Conservation (phyloP, 2,329 filamentous ascomycete genomes). For the Plectosphaerella cucumerina region DNA sequence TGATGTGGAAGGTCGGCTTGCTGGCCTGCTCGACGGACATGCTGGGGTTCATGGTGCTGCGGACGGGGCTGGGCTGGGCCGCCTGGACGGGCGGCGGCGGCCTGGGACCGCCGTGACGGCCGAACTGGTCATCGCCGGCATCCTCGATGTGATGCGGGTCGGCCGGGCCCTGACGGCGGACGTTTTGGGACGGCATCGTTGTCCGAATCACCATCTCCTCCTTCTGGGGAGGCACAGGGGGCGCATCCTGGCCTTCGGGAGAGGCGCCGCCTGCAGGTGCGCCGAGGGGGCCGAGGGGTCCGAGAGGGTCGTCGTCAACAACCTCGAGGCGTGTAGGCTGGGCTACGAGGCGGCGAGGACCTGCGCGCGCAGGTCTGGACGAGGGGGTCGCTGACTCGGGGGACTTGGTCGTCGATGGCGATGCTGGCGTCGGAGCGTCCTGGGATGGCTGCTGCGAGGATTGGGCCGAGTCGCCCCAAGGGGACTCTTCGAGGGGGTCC, state of each 20-base stretch:
- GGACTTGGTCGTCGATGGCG: conserved; percentile 21
- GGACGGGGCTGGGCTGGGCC: conserved; percentile 46
- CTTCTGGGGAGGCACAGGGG: conserved; percentile 66
- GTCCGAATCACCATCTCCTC: conserved; percentile 60
- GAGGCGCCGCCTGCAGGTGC: conserved; percentile 32
- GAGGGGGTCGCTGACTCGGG: conserved; percentile 21
- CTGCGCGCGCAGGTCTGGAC: conserved; percentile 39
- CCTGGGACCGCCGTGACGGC: conserved; percentile 47
- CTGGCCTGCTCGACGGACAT: conserved; percentile 90
- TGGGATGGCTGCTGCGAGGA: conserved; percentile 25
- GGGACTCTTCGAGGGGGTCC: conserved; percentile 48
- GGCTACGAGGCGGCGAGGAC: conserved; percentile 61
- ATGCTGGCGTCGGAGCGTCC: conserved; percentile 21
- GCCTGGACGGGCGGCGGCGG: conserved; percentile 63
- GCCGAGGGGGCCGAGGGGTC: conserved; percentile 67
- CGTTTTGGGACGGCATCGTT: conserved; percentile 44
- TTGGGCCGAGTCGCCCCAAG: conserved; percentile 44
- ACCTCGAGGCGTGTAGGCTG: conserved; percentile 76
- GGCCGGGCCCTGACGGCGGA: conserved; percentile 37
- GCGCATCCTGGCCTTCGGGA: conserved; percentile 48
- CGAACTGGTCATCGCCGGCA: conserved; percentile 57
- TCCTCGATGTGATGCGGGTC: conserved; percentile 67
- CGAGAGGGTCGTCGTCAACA: conserved; percentile 67
- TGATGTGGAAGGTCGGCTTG: conserved; percentile 86
- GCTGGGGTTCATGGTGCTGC: conserved; percentile 63